Conservation (phyloP, 2,329 filamentous ascomycete genomes). For the Ilyonectria robusta region DNA sequence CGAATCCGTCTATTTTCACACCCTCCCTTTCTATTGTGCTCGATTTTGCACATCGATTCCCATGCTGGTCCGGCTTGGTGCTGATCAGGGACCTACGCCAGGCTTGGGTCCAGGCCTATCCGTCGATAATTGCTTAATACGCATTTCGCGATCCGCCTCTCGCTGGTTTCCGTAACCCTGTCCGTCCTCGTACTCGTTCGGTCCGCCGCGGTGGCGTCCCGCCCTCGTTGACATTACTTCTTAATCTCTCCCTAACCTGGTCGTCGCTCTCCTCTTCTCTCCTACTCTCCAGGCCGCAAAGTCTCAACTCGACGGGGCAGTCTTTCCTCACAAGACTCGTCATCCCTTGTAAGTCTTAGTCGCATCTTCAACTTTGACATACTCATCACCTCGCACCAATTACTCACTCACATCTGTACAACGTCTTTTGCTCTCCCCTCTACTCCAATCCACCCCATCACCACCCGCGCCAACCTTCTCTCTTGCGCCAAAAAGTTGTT, state of each 20-base stretch:
- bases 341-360: conserved; percentile 20
- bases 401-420: background rate
- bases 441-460: background rate
- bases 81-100: conserved; percentile 19
- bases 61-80: conserved; percentile 20
- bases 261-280: conserved; percentile 10
- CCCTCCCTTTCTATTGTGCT: conserved; percentile 18
- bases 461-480: background rate
- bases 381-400: no score
- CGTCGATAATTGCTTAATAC: conserved; percentile 19
- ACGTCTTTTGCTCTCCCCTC: background rate
- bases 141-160: conserved; percentile 22
- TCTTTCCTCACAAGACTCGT: conserved; percentile 15
- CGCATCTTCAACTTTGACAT: background rate
- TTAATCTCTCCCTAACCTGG: conserved; percentile 35
- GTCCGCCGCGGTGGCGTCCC: conserved; percentile 32
- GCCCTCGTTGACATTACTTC: conserved; percentile 21
- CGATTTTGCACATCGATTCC: conserved; percentile 15
- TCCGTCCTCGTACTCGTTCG: conserved; percentile 33
- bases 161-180: conserved; percentile 34
- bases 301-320: conserved; percentile 28
- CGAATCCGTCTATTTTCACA: conserved; percentile 30
- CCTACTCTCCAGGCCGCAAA: conserved; percentile 25
- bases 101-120: conserved; percentile 25
- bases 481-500: background rate